Evolutionary conservation across 31 red algal genomes (phyloP).

Genomic region (Bonnemaisonia californica): DNA sequence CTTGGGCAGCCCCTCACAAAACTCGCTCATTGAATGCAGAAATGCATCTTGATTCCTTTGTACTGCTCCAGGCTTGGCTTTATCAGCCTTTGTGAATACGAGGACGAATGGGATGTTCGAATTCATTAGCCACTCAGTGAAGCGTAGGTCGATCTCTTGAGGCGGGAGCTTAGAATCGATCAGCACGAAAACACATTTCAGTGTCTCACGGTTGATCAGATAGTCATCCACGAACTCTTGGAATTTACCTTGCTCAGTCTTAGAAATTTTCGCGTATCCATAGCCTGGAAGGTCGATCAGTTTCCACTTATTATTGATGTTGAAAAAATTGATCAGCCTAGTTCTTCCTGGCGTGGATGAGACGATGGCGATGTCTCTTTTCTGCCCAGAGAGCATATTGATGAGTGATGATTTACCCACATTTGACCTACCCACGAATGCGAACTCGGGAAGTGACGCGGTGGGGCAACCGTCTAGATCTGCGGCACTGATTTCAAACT

Average conservation of each 20-base stretch:
- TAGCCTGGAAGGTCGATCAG: conserved; percentile 83
- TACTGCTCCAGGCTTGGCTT: too few relatives aligned
- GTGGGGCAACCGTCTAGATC: too few relatives aligned
- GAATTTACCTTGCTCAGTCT: conserved; percentile 28
- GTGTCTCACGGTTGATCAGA: conserved; percentile 40
- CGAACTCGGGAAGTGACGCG: conserved; percentile 41
- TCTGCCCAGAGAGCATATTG: conserved; percentile 63
- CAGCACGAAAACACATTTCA: conserved; percentile 62
- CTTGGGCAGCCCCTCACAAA: too few relatives aligned
- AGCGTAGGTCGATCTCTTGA: conserved; percentile 37
- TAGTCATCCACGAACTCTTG: conserved; percentile 55
- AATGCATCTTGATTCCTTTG: too few relatives aligned
- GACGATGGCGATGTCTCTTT: conserved; percentile 53
- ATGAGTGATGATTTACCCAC: conserved; percentile 87
- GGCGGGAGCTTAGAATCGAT: conserved; percentile 44
- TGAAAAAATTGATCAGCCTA: conserved; percentile 81
- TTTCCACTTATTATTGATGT: conserved; percentile 62
- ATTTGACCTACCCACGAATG: conserved; percentile 84
- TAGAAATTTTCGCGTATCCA: conserved; percentile 77
- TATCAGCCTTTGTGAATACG: conserved; percentile 84
- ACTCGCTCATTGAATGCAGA: too few relatives aligned
- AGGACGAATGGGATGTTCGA: conserved; percentile 35
- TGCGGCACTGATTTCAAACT: too few relatives aligned
- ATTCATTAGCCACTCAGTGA: conserved; percentile 23
- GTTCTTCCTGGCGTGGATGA: conserved; percentile 77